Evolutionary conservation across 768 basidiomycete species (phyloP), one percentile per base, ranked within the genome.

Genomic region (Leccinum truebloodii): DNA sequence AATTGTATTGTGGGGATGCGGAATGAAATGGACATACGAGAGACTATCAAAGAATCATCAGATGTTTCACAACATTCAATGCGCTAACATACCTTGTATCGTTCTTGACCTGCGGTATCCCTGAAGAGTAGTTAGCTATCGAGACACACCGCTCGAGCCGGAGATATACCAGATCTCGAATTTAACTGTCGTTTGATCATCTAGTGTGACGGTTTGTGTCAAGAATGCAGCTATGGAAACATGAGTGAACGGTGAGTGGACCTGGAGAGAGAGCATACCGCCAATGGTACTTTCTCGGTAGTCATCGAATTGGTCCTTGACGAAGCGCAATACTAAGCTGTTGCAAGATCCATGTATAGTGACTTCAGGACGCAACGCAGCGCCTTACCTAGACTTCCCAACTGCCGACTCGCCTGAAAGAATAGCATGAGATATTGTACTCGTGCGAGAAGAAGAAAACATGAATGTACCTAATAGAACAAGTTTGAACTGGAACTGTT

Each of bases 21-120:
- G 26, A 32, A 62, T 28, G 32, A 54, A 32, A 44, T 30, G 46
- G 37, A 77, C 84, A 59, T 75, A 83, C 81, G 62, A 83, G 78
- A 13, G 82, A 81, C 79, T 81, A 54, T 52, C 20, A 51, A 57
- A 24, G 4, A 44, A 14, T 35, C 44, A 59, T 59, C 24, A 59
- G 49, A 41, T 12, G 22, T 37, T 35, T 30, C 41, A 39, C 3
- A 32, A 4, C 51, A 58, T 30, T 22, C 3, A 39, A 20, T 7
- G 8, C 16, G 39, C 3, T 2, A 50, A 67, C 85, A 63, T 63
- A 81, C 90, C 86, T 94, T 95, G 79, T 95, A 96, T 65, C 94
- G 87, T 76, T 96, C 94, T 78, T 96, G 94, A 34, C 94, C 94
- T 46, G 94, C 94, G 41, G 94, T 96, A 77, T 96, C 94, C 94